These are phyloP conservation scores for Penicillium steckii DNA, from an alignment of 495 filamentous ascomycete genomes.

Conservation along the genomic window DNA sequence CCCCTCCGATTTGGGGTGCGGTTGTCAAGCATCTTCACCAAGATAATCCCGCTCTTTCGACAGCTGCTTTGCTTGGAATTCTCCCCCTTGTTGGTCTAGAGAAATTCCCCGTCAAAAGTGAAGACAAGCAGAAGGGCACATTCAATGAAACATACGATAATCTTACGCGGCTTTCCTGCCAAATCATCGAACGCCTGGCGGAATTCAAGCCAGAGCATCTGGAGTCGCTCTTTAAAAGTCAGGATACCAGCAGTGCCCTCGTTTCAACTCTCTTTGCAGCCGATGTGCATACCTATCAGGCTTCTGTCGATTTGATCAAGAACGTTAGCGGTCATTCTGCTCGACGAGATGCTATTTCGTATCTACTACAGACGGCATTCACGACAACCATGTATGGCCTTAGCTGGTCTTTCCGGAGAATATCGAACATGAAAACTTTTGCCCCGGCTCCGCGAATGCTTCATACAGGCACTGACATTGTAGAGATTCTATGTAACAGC, in stretches of 20 bases:
- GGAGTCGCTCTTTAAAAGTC: constrained; percentile 59
- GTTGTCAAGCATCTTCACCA: constrained; percentile 66
- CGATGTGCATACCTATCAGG: constrained; percentile 68
- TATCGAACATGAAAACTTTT: constrained; percentile 59
- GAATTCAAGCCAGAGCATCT: constrained; percentile 69
- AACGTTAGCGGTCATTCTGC: constrained; percentile 67
- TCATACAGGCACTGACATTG: constrained; percentile 69
- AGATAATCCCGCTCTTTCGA: constrained; percentile 64
- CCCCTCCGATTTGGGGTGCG: constrained; percentile 70
- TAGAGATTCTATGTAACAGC: constrained; percentile 79
- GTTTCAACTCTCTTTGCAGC: constrained; percentile 68
- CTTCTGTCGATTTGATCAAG: constrained; percentile 77
- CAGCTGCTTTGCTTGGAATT: constrained; percentile 67
- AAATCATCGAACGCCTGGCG: constrained; percentile 71
- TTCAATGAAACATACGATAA: constrained; percentile 75
- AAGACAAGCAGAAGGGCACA: constrained; percentile 51
- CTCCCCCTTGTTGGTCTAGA: constrained; percentile 69
- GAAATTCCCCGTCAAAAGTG: constrained; percentile 57
- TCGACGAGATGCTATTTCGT: constrained; percentile 71
- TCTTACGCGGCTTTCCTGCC: constrained; percentile 65
- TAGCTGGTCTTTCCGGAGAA: constrained; percentile 58
- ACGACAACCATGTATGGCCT: constrained; percentile 58
- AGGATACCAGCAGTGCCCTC: constrained; percentile 62
- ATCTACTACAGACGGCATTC: constrained; percentile 64
- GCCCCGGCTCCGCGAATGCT: constrained; percentile 67